Percentiles rank a stretch among this genome's conserved stretches.
Evolutionary conservation across 257 asterid genomes (phyloP).

Genomic region (Rubia yunnanensis): DNA sequence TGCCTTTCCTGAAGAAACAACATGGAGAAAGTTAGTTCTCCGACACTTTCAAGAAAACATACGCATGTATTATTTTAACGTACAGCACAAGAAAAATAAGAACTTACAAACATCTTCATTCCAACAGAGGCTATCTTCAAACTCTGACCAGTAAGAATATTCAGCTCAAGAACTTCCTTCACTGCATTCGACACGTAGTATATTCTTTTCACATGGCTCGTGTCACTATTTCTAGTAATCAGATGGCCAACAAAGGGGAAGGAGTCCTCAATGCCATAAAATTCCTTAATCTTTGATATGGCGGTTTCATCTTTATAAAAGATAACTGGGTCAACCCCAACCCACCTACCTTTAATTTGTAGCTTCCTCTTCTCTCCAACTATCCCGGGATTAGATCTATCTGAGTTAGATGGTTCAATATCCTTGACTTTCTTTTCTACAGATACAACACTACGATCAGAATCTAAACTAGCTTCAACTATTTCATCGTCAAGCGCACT

Average conservation of each 20-base stretch:
- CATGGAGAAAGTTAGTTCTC: not conserved
- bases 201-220: slow-evolving; percentile 71
- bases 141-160: slow-evolving; percentile 69
- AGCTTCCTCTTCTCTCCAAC: slow-evolving; percentile 63
- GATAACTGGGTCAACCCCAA: slow-evolving; percentile 89
- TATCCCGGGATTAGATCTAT: slow-evolving; percentile 2
- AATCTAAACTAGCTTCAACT: not conserved
- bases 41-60: not conserved
- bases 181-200: slow-evolving; percentile 76
- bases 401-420: not conserved
- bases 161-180: slow-evolving; percentile 74
- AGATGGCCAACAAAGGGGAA: slow-evolving; percentile 84
- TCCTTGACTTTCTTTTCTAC: not conserved
- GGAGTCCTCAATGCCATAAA: slow-evolving; percentile 79
- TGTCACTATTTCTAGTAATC: slow-evolving; percentile 66
- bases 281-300: slow-evolving; percentile 54
- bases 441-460: not conserved
- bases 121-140: slow-evolving; percentile 97
- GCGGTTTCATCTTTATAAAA: slow-evolving; percentile 62
- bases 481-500: not conserved
- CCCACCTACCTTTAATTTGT: slow-evolving; percentile 85
- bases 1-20: slow-evolving; percentile 66
- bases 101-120: slow-evolving; percentile 93
- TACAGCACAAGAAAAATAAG: slow-evolving; percentile 2
- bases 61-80: not conserved